Evolutionary conservation across 2,329 filamentous ascomycete species (phyloP), one percentile per base, ranked within the genome.

Genomic region (Claviceps capensis): DNA sequence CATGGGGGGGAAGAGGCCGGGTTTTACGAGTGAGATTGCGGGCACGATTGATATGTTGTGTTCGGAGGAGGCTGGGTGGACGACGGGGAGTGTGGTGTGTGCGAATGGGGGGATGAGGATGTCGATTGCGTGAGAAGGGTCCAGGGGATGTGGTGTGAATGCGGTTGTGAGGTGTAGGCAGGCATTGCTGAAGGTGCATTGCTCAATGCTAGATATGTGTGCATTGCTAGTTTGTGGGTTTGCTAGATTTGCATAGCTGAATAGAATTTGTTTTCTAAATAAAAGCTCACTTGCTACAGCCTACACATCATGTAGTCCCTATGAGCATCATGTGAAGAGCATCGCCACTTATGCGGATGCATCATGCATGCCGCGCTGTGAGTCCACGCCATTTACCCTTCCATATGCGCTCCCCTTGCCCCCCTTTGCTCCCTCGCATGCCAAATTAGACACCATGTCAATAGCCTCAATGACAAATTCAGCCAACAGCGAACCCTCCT

Each of bases 31-130:
- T 42, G 84, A 87, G 66, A 73, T 87, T 66, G 84, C 83, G 0
- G 83, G 82, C 1, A 77, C 84, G 5, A 78, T 87, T 47, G 83
- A 76, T 8, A 85, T 87, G 82, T 68, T 87, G 42, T 86, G 83
- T 62, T 77, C 76, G 6, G 74, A 74, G 11, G 83, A 87, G 64
- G 74, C 73, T 41, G 77, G 73, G 2, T 87, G 83, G 82, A 82
- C 79, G 53, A 87, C 83, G 1, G 84, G 84, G 4, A 83, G 78
- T 61, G 77, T 86, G 36, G 73, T 87, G n/a, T 85, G 80, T 65
- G 82, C 82, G 14, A 86, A 86, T 59, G 83, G 83, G 3, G 69
- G 69, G 9, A 69, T 69, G 65, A 67, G 63, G 58, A 69, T 69
- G 65, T 64, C 62, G 19, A 65, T 65, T 54, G 64, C 65, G 14